A percentile compares a stretch with the other conserved stretches of the same genome.
Conservation (phyloP, 192 early-diverging fungal species). For the Dissophora ornata region DNA sequence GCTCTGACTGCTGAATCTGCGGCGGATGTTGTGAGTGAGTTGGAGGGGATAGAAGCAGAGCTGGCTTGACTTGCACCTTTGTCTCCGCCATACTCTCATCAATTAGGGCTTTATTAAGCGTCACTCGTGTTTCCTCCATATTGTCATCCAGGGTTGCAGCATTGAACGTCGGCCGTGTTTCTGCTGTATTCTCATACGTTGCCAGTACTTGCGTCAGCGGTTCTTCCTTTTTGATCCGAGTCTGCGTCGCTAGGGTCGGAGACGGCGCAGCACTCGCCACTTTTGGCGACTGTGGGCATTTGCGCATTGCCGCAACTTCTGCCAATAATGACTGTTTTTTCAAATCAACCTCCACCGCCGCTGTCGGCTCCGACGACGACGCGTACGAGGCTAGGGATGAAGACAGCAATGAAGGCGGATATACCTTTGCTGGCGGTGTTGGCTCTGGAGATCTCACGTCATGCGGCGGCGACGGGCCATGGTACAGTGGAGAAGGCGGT, state of each 20-base stretch:
- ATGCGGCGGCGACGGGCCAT: not conserved
- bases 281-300: too few relatives aligned
- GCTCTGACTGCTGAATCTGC: too few relatives aligned
- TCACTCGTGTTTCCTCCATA: too few relatives aligned
- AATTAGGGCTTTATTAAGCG: too few relatives aligned
- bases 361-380: too few relatives aligned
- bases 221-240: constrained; percentile 9
- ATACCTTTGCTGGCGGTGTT: too few relatives aligned
- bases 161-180: not conserved
- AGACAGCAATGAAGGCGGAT: too few relatives aligned
- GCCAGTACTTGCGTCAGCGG: not conserved
- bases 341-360: not conserved
- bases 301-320: constrained; percentile 4
- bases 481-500: not conserved
- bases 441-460: not conserved
- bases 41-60: too few relatives aligned
- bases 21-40: too few relatives aligned
- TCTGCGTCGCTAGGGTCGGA: not conserved
- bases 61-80: too few relatives aligned
- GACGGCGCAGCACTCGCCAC: not conserved
- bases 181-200: not conserved
- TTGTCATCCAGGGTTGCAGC: not conserved
- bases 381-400: not conserved
- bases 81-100: too few relatives aligned
- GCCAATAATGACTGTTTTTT: constrained; percentile 6